phyloP scores from a whole-genome alignment of 75 land plant genomes.

The Pinus taeda region DNA sequence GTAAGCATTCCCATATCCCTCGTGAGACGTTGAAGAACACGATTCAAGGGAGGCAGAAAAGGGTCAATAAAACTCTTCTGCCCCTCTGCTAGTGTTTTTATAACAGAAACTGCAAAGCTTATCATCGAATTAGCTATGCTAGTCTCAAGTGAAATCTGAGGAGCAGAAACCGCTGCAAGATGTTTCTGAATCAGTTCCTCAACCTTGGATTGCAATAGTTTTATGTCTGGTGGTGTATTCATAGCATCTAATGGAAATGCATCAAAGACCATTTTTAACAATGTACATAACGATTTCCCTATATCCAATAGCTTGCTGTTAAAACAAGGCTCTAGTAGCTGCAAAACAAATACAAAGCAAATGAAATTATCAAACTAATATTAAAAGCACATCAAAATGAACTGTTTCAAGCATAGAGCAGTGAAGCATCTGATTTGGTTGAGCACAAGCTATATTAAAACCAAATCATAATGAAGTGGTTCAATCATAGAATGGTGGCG shows the following conservation, averaged over 20 bases:
- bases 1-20: conserved; percentile 76
- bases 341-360: conserved; percentile 20
- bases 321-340: conserved; percentile 98
- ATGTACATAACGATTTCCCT: conserved; percentile 87
- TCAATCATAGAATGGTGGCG: neutral
- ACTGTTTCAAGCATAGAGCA: neutral
- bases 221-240: conserved; percentile 80
- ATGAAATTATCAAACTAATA: neutral
- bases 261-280: conserved; percentile 93
- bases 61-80: conserved; percentile 80
- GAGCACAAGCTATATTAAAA: conserved; percentile 33
- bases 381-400: neutral
- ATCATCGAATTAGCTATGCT: conserved; percentile 66
- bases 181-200: conserved; percentile 97
- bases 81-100: conserved; percentile 78
- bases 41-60: conserved; percentile 58
- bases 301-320: conserved; percentile 89
- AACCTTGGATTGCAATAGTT: conserved; percentile 63
- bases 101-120: conserved; percentile 75
- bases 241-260: conserved; percentile 86
- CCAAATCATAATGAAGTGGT: neutral
- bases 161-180: conserved; percentile 65
- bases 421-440: neutral
- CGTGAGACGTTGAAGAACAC: conserved; percentile 94
- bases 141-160: conserved; percentile 68